phyloP scores from a whole-genome alignment of 2,329 filamentous ascomycete genomes.

The Eutypella sp. region DNA sequence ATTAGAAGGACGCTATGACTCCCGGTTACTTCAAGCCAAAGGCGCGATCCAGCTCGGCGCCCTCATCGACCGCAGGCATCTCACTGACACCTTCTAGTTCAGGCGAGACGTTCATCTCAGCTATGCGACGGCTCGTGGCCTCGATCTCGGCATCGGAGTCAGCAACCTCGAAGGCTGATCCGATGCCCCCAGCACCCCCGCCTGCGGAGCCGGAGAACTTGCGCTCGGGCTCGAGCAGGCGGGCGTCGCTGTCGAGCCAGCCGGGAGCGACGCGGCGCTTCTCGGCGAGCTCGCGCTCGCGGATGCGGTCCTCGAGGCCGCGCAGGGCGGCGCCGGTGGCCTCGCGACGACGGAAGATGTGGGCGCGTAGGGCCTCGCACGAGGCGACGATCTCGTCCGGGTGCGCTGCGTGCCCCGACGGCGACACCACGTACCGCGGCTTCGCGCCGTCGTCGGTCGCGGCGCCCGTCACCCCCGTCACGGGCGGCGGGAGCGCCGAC shows the following conservation, averaged over 20 bases:
- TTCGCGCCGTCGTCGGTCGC: conserved; percentile 40
- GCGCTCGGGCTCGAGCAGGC: conserved; percentile 64
- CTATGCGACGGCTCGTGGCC: conserved; percentile 20
- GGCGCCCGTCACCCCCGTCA: conserved; percentile 44
- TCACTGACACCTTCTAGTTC: conserved; percentile 25
- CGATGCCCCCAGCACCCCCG: no score
- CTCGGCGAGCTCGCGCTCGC: conserved; percentile 66
- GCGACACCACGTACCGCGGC: conserved; percentile 70
- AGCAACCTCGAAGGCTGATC: no score
- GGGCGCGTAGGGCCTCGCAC: conserved; percentile 71
- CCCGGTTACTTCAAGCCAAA: conserved; percentile 37
- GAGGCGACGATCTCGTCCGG: conserved; percentile 81
- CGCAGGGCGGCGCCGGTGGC: conserved; percentile 64
- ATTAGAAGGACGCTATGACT: no score
- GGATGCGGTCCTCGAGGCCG: conserved; percentile 64
- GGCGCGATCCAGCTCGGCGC: conserved; percentile 52
- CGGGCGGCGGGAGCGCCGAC: conserved; percentile 74
- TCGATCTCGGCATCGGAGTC: no score
- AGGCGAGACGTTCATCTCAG: conserved; percentile 23
- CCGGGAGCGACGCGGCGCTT: conserved; percentile 75
- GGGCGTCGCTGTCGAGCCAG: conserved; percentile 71
- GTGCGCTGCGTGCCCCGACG: conserved; percentile 75
- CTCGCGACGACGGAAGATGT: conserved; percentile 64
- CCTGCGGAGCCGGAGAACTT: conserved; percentile 25
- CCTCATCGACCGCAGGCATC: conserved; percentile 42